Conservation (phyloP, 495 filamentous ascomycete genomes). For the Schizothecium vesticola region DNA sequence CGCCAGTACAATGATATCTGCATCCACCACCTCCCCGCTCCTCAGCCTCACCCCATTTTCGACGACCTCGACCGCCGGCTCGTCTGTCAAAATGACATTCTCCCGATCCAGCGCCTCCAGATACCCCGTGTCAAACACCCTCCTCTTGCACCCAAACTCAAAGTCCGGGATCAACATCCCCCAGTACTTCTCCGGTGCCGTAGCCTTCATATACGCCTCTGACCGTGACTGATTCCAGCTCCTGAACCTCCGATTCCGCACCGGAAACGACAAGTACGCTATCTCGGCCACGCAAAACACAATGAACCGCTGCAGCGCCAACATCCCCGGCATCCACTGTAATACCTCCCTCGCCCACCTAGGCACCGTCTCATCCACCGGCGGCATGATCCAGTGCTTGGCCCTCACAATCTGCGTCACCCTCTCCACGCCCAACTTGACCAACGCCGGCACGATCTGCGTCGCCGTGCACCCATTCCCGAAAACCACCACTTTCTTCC, state of each 20-base stretch:
- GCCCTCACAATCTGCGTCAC: conserved; percentile 34
- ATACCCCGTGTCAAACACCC: conserved; percentile 38
- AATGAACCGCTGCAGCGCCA: conserved; percentile 18
- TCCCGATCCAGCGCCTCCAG: conserved; percentile 24
- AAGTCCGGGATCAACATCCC: conserved; percentile 40
- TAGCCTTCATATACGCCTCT: conserved; percentile 33
- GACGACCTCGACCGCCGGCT: conserved; percentile 32
- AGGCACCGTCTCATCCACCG: conserved; percentile 24
- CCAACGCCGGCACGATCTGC: conserved; percentile 39
- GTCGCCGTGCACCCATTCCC: conserved; percentile 56
- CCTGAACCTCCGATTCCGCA: conserved; percentile 13
- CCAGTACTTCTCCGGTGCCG: conserved; percentile 37
- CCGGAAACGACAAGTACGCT: conserved; percentile 23
- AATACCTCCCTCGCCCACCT: conserved; percentile 10
- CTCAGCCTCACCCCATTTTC: conserved; percentile 30
- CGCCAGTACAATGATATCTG: conserved; percentile 40
- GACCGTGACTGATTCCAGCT: background rate
- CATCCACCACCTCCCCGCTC: conserved; percentile 22
- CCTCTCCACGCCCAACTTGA: conserved; percentile 12
- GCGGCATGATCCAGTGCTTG: conserved; percentile 35
- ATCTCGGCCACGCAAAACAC: conserved; percentile 7
- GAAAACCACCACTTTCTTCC: conserved; percentile 54
- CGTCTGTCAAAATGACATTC: conserved; percentile 32
- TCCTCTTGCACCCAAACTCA: conserved; percentile 40
- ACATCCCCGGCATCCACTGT: conserved; percentile 25